A percentile compares a stretch with the other conserved stretches of the same genome.
These are phyloP conservation scores for Ophiosphaerella herpotricha DNA, from an alignment of 2,329 filamentous ascomycete genomes.

Conservation along the genomic window DNA sequence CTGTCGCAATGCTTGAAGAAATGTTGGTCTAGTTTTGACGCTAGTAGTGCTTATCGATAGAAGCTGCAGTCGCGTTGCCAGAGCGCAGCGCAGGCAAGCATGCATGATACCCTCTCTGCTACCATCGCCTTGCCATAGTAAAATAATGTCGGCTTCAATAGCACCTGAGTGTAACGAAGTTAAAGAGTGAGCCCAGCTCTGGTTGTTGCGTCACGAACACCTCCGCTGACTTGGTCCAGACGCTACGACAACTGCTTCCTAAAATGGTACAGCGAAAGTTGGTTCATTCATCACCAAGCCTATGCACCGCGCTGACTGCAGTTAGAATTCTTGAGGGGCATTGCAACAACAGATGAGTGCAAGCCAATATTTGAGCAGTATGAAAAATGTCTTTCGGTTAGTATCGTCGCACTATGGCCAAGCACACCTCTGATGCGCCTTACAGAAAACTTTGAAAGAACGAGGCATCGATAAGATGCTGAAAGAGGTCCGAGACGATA, in stretches of 20 bases:
- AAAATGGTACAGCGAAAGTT: constrained; percentile 99
- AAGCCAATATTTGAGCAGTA: constrained; percentile 85
- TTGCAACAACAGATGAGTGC: constrained; percentile 84
- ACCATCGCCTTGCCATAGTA: not conserved
- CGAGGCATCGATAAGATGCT: constrained; percentile 92
- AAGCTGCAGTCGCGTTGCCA: constrained; percentile 14
- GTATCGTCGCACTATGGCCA: constrained; percentile 26
- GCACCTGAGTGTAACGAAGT: constrained; percentile 93
- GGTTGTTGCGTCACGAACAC: not conserved
- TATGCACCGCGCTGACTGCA: not conserved
- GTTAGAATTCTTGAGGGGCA: constrained; percentile 82
- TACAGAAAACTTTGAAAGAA: constrained; percentile 80
- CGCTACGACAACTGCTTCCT: constrained; percentile 97
- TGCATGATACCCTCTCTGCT: constrained; percentile 2
- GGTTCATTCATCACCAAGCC: constrained; percentile 35
- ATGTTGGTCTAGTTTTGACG: constrained; percentile 22
- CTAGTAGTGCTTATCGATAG: constrained; percentile 41
- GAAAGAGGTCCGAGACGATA: constrained; percentile 86
- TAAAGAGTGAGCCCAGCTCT: constrained; percentile 73
- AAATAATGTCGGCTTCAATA: constrained; percentile 85
- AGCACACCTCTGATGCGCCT: not conserved
- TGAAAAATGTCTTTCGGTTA: constrained; percentile 80
- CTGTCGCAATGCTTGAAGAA: constrained; percentile 27
- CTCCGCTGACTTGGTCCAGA: constrained; percentile 52
- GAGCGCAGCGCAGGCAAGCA: too few relatives aligned